Percentiles rank a stretch among this genome's conserved stretches.
Conservation (phyloP, 2,329 filamentous ascomycete species). For the Neodidymelliopsis sp. region DNA sequence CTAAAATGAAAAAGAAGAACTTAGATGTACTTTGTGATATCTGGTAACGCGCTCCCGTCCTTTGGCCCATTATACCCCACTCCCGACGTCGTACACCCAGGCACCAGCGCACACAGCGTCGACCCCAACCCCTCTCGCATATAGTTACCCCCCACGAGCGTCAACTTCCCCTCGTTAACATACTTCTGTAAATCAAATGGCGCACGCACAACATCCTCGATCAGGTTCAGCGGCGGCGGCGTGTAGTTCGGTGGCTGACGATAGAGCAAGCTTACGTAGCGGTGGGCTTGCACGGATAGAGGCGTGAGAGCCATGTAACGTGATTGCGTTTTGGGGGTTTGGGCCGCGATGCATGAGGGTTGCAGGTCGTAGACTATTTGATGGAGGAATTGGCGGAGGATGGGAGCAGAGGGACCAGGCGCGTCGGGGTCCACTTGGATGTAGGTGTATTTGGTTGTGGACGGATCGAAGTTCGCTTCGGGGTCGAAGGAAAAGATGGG, state of each 20-base stretch:
- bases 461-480: not conserved
- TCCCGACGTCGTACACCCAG: conserved; percentile 1
- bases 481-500: not conserved
- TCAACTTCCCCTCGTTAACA: conserved; percentile 1
- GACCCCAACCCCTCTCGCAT: conserved; percentile 7
- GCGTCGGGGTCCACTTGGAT: conserved; percentile 12
- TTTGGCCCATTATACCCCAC: conserved; percentile 1
- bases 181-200: conserved; percentile 8
- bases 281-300: conserved; percentile 4
- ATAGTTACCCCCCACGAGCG: conserved; percentile 5
- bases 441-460: conserved; percentile 9
- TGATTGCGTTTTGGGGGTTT: conserved; percentile 3
- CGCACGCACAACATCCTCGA: conserved; percentile 1
- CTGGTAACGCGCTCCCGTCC: conserved; percentile 2
- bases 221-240: conserved; percentile 1
- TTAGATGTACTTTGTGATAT: conserved; percentile 1
- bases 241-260: conserved; percentile 9
- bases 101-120: conserved; percentile 6
- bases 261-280: conserved; percentile 6
- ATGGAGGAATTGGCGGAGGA: conserved; percentile 11
- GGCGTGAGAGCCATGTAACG: conserved; percentile 5
- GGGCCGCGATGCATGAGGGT: conserved; percentile 2
- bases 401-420: conserved; percentile 5
- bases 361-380: conserved; percentile 12
- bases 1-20: no score